A percentile compares a stretch with the other conserved stretches of the same genome.
These are phyloP conservation scores for Carex parvula DNA, from an alignment of 176 grass and related monocot genomes.

Conservation along the genomic window DNA sequence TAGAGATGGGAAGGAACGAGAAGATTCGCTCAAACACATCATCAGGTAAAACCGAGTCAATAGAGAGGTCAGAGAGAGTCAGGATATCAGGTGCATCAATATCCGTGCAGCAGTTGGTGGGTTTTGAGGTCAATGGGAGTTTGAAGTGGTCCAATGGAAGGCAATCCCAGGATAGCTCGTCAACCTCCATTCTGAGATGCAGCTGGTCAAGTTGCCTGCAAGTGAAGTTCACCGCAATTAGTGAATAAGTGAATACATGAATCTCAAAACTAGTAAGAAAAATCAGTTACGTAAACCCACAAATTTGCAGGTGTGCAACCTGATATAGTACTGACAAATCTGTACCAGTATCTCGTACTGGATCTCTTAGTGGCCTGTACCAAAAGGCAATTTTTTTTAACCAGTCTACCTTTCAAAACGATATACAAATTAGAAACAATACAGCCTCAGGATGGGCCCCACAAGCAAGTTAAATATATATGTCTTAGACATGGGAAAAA, in stretches of 20 bases:
- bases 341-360: background rate
- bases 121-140: background rate
- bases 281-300: background rate
- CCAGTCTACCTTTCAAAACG: background rate
- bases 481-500: background rate
- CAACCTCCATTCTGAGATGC: conserved; percentile 16
- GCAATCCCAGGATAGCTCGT: conserved; percentile 21
- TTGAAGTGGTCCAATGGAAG: conserved; percentile 20
- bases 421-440: background rate
- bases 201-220: background rate
- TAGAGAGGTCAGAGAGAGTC: conserved; percentile 22
- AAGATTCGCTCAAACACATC: conserved; percentile 85
- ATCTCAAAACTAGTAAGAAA: background rate
- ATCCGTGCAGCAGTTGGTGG: background rate
- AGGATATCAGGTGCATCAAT: background rate
- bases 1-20: conserved; percentile 74
- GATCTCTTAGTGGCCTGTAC: background rate
- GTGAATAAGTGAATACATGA: background rate
- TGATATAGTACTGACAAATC: background rate
- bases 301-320: background rate
- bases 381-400: background rate
- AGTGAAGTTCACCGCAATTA: conserved; percentile 11
- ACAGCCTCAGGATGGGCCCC: background rate
- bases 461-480: background rate
- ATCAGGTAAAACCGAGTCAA: conserved; percentile 60